Evolutionary conservation across 345 rosid genomes (phyloP), one percentile per base, ranked within the genome.

Genomic region (Populus euphratica): DNA sequence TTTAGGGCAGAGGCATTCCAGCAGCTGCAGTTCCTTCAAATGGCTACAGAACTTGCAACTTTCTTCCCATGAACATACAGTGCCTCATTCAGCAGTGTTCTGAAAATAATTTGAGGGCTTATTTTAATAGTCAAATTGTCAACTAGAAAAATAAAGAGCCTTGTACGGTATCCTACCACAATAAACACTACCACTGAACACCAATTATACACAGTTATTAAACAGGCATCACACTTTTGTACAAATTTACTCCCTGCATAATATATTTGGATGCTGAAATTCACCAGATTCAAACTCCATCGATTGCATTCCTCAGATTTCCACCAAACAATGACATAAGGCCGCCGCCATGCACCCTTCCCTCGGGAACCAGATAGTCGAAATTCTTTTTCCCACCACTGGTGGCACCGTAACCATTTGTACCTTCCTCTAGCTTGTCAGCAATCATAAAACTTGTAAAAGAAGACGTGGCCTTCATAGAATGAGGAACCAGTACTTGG

Each of bases 331-430:
- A 79, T 77, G 94, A 93, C 99, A 95, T 89, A 25, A 93, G 93
- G 41, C 90, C 91, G 0, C 98, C 99, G 0, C 99, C 99, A 52
- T 95, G 99, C 64, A 95, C 98, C 89, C 98, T 92, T 77, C 96
- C 99, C 86, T 95, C 99, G 2, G 99, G 97, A 78, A 91, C 81
- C 88, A 84, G 77, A 76, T 79, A 82, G 62, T 93, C 92, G 5
- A 83, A 78, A 78, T 86, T 83, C 82, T 81, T 83, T 44, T 66
- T 78, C 61, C 85, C 81, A 68, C 74, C 81, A 56, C 31, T 72
- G 49, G 80, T 69, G 33, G 8, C 74, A 27, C 62, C 68, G 44
- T 68, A 73, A 7, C 72, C 79, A 62, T 81, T 78, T 75, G 83
- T 73, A 59, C 70, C 80, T 75, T 85, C 81, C 72, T 75, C 89